These are phyloP conservation scores for Podaxis rugospora DNA, from an alignment of 768 basidiomycete genomes.

Conservation along the genomic window DNA sequence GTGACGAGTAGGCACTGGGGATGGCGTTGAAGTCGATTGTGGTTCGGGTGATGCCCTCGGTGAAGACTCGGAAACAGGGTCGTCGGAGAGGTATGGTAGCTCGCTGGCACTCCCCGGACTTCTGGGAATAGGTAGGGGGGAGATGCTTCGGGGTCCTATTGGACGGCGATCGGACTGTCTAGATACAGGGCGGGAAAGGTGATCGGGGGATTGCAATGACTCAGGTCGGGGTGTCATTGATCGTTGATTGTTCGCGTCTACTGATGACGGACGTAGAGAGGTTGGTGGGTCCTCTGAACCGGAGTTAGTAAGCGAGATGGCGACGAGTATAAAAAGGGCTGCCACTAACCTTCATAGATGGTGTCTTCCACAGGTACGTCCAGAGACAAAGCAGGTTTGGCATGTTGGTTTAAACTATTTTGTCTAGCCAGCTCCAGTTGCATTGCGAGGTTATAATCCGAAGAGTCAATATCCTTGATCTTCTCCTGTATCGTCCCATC, in stretches of 20 bases:
- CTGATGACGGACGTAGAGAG: conserved; percentile 47
- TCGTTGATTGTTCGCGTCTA: conserved; percentile 34
- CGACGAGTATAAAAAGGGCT: neutral
- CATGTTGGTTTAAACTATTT: conserved; percentile 78
- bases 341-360: conserved; percentile 69
- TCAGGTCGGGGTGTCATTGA: conserved; percentile 45
- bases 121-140: conserved; percentile 52
- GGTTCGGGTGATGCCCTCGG: conserved; percentile 8
- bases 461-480: conserved; percentile 48
- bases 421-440: conserved; percentile 78
- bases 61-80: conserved; percentile 21
- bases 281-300: conserved; percentile 56
- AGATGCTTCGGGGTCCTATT: conserved; percentile 71
- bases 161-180: conserved; percentile 56
- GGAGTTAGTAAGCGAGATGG: conserved; percentile 10
- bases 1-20: conserved; percentile 23
- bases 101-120: conserved; percentile 32
- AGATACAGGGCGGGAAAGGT: conserved; percentile 36
- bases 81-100: conserved; percentile 43
- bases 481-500: conserved; percentile 32
- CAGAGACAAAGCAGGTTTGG: conserved; percentile 35
- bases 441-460: conserved; percentile 72
- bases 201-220: conserved; percentile 30
- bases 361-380: conserved; percentile 55
- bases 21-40: conserved; percentile 14